Conservation (phyloP, 805 yeast genomes). For the Starmerella potacharoeniae region DNA sequence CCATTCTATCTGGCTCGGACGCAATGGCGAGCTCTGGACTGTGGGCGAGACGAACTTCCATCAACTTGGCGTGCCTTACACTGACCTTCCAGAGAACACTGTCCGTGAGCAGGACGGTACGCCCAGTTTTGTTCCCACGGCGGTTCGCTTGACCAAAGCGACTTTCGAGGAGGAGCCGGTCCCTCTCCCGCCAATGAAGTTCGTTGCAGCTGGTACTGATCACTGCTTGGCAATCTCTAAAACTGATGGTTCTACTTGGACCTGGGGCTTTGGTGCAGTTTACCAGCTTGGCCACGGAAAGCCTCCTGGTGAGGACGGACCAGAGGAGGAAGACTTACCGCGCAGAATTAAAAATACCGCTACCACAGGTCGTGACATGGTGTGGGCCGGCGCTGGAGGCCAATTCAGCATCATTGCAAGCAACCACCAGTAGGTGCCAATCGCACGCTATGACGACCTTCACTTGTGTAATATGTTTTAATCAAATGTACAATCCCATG, state of each 20-base stretch:
- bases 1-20: conserved; percentile 68
- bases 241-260: conserved; percentile 69
- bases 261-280: conserved; percentile 98
- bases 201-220: conserved; percentile 77
- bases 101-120: conserved; percentile 70
- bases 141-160: conserved; percentile 49
- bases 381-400: conserved; percentile 83
- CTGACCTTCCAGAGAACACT: conserved; percentile 54
- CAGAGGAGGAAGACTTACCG: conserved; percentile 75
- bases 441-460: background rate
- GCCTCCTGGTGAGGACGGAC: conserved; percentile 74
- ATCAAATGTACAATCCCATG: too few species aligned
- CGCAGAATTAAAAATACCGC: conserved; percentile 91
- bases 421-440: conserved; percentile 3
- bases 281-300: conserved; percentile 89
- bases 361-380: conserved; percentile 63
- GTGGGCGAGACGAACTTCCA: conserved; percentile 93
- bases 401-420: conserved; percentile 92
- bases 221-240: conserved; percentile 74
- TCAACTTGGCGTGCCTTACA: conserved; percentile 70
- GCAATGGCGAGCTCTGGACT: conserved; percentile 60
- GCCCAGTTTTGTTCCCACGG: conserved; percentile 65
- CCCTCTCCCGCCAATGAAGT: conserved; percentile 43
- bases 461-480: background rate
- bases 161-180: conserved; percentile 24